Percentiles rank a stretch among this genome's conserved stretches.
Evolutionary conservation across 2,329 filamentous ascomycete genomes (phyloP).

Genomic region (Gaeumannomyces sp.): DNA sequence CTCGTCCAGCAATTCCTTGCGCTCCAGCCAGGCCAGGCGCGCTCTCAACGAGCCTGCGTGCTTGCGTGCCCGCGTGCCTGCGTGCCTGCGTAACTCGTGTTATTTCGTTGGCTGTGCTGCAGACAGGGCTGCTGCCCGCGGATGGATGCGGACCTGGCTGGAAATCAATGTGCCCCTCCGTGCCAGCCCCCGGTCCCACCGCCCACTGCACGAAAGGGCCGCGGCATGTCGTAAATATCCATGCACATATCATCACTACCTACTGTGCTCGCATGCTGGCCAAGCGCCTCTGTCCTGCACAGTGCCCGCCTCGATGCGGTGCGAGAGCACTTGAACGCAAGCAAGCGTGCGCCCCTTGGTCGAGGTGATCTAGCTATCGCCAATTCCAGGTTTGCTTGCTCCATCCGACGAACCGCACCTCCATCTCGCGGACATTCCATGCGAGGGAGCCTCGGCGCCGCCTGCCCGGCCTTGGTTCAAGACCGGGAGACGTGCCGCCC

Average conservation of each 20-base stretch:
- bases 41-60: no score
- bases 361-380: not conserved
- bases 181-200: not conserved
- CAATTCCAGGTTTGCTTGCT: not conserved
- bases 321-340: not conserved
- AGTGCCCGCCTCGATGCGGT: not conserved
- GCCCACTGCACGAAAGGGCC: not conserved
- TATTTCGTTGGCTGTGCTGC: no score
- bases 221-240: not conserved
- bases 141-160: no score
- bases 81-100: no score
- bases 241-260: not conserved
- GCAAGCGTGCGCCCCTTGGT: not conserved
- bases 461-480: no score
- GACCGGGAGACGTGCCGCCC: not conserved
- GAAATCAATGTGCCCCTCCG: no score
- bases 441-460: no score
- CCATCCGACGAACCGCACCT: not conserved
- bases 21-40: no score
- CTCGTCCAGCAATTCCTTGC: no score
- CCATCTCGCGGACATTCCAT: not conserved
- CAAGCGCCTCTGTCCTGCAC: not conserved
- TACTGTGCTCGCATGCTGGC: not conserved
- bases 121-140: no score
- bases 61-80: no score